phyloP scores from a whole-genome alignment of 192 early-diverging fungal species.

The Mortierella claussenii region DNA sequence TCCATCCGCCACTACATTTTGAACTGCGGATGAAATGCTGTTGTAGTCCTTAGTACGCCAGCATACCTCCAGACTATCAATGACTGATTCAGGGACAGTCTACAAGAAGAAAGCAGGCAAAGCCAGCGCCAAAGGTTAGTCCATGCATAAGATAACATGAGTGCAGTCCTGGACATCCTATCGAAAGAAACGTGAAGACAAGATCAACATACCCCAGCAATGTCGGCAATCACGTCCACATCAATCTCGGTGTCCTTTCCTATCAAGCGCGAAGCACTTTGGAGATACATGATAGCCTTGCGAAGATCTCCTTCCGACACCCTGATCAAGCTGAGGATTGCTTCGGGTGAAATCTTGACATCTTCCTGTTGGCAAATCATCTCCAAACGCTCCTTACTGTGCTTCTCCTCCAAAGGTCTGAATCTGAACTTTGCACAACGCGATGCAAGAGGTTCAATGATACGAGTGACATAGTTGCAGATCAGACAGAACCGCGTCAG shows the following conservation, averaged over 20 bases:
- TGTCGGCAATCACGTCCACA: conserved; percentile 71
- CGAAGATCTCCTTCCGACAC: conserved; percentile 91
- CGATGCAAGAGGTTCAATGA: conserved; percentile 93
- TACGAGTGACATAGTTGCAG: conserved; percentile 89
- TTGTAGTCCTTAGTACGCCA: conserved; percentile 62
- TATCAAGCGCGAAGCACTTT: conserved; percentile 78
- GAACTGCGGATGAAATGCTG: conserved; percentile 62
- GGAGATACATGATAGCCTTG: conserved; percentile 91
- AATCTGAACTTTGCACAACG: conserved; percentile 98
- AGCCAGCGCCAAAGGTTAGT: no score
- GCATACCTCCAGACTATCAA: conserved; percentile 68
- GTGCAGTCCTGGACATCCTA: no score
- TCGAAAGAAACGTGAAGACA: conserved; percentile 2
- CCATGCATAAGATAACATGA: no score
- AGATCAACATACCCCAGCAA: conserved; percentile 74
- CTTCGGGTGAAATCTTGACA: conserved; percentile 67
- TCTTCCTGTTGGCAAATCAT: conserved; percentile 76
- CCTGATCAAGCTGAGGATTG: conserved; percentile 58
- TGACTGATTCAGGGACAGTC: conserved; percentile 72
- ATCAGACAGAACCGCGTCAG: conserved; percentile 96
- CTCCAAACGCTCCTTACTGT: conserved; percentile 68
- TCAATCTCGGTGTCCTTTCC: conserved; percentile 62
- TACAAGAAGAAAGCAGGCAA: conserved; percentile 22
- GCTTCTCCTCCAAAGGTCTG: conserved; percentile 75
- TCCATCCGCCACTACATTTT: conserved; percentile 71